These are phyloP conservation scores for Lachancea thermotolerans DNA, from an alignment of 805 yeast species.

Conservation along the genomic window DNA sequence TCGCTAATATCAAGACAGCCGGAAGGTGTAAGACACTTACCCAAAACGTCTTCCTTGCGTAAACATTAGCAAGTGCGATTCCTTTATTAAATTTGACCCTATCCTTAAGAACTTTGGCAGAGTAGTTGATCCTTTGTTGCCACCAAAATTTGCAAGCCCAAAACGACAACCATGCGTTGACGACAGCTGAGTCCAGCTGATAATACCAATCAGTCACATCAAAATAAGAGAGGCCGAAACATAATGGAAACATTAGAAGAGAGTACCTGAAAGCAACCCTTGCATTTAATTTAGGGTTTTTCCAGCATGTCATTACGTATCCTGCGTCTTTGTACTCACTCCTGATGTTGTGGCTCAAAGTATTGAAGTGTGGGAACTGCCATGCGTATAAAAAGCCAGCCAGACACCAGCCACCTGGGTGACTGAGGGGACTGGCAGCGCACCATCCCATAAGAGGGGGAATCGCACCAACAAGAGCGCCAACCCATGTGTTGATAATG, in stretches of 20 bases:
- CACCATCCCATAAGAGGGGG: conserved; percentile 99
- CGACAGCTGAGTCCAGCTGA: conserved; percentile 69
- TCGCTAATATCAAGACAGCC: conserved; percentile 79
- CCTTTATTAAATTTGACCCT: conserved; percentile 42
- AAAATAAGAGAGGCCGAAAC: conserved; percentile 72
- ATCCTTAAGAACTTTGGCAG: conserved; percentile 31
- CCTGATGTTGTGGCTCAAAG: conserved; percentile 80
- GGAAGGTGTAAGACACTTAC: conserved; percentile 94
- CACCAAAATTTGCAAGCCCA: conserved; percentile 79
- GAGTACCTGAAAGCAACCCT: conserved; percentile 90
- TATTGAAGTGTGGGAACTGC: conserved; percentile 98
- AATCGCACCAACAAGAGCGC: conserved; percentile 97
- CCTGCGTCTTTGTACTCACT: conserved; percentile 90
- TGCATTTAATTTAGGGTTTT: conserved; percentile 85
- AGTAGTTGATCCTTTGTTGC: conserved; percentile 63
- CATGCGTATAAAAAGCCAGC: conserved; percentile 89
- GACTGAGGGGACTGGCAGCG: conserved; percentile 66
- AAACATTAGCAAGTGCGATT: conserved; percentile 49
- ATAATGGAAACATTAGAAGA: conserved; percentile 86
- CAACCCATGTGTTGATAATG: conserved; percentile 94
- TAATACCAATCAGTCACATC: conserved; percentile 79
- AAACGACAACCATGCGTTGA: conserved; percentile 81
- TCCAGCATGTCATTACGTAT: conserved; percentile 95
- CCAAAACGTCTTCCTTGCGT: conserved; percentile 87
- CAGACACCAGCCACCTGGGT: conserved; percentile 93